A percentile compares a stretch with the other conserved stretches of the same genome.
Evolutionary conservation across 139 green algal genomes (phyloP).

Genomic region (Spirogloea muscicola): DNA sequence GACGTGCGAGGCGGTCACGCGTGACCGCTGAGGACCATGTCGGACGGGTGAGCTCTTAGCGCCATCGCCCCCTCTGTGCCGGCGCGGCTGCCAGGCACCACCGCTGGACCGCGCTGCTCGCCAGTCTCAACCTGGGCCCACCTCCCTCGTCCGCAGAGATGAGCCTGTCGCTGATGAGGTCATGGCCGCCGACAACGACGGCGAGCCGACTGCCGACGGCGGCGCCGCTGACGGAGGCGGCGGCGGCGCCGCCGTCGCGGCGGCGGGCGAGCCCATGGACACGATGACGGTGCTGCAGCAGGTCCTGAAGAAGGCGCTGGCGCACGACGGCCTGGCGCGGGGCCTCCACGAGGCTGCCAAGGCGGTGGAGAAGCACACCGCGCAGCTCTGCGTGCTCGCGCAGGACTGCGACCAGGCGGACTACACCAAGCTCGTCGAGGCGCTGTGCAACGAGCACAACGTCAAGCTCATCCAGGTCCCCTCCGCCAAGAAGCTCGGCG

Average conservation of each 20-base stretch:
- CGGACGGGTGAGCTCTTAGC: too few relatives aligned
- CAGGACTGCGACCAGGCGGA: constrained; percentile 98
- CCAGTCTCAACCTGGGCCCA: too few relatives aligned
- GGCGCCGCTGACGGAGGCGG: constrained; percentile 53
- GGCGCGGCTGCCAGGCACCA: too few relatives aligned
- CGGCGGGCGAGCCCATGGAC: constrained; percentile 90
- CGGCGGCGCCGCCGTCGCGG: constrained; percentile 57
- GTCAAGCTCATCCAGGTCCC: constrained; percentile 91
- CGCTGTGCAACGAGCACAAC: constrained; percentile 93
- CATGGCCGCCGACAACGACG: too few relatives aligned
- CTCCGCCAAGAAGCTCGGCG: constrained; percentile 87
- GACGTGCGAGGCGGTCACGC: too few relatives aligned
- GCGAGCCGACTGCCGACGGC: too few relatives aligned
- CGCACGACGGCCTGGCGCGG: constrained; percentile 89
- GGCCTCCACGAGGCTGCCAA: constrained; percentile 90
- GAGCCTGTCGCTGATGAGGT: too few relatives aligned
- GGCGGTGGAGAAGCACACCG: constrained; percentile 76
- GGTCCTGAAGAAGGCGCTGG: constrained; percentile 97
- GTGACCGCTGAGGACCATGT: too few relatives aligned
- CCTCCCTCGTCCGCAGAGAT: too few relatives aligned
- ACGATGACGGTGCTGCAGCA: constrained; percentile 87
- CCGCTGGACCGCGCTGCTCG: too few relatives aligned
- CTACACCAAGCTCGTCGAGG: constrained; percentile 99
- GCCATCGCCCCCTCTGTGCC: too few relatives aligned
- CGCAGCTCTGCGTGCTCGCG: constrained; percentile 92